Evolutionary conservation across 495 filamentous ascomycete genomes (phyloP).

Genomic region (Staphylotrichum tortipilum): DNA sequence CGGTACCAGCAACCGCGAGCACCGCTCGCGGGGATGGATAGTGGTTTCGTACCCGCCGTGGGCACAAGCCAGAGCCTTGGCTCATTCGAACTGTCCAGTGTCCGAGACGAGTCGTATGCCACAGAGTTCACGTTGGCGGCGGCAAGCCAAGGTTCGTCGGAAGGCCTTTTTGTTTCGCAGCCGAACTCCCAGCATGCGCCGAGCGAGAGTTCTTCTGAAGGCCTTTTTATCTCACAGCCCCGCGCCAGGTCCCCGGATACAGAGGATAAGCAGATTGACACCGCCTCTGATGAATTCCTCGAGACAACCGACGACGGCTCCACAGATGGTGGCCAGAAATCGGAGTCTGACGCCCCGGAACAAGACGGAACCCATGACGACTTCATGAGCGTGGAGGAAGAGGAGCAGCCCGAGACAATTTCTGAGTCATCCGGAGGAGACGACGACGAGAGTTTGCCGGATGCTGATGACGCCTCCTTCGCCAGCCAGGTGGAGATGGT

Average conservation of each 20-base stretch:
- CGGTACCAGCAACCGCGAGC: neutral
- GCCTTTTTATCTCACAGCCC: neutral
- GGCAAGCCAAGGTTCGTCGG: neutral
- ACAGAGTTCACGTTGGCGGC: neutral
- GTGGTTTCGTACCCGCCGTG: neutral
- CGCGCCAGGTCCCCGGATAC: neutral
- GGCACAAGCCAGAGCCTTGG: neutral
- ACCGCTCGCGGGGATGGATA: too few species aligned
- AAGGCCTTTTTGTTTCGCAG: neutral
- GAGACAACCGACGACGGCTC: neutral
- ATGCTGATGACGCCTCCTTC: constrained; percentile 2
- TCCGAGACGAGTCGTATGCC: neutral
- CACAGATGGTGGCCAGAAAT: neutral
- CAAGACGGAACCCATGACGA: constrained; percentile 4
- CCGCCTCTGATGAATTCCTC: neutral
- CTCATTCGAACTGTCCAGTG: neutral
- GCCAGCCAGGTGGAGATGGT: constrained; percentile 11
- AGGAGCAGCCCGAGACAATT: neutral
- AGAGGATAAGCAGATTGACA: neutral
- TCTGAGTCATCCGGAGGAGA: neutral
- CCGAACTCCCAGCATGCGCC: neutral
- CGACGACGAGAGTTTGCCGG: neutral
- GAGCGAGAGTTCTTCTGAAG: constrained; percentile 4
- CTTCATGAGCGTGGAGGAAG: neutral
- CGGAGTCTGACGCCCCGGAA: constrained; percentile 4